A percentile compares a stretch with the other conserved stretches of the same genome.
Evolutionary conservation across 2,329 filamentous ascomycete species (phyloP).

Genomic region (Aspergillus sergii): DNA sequence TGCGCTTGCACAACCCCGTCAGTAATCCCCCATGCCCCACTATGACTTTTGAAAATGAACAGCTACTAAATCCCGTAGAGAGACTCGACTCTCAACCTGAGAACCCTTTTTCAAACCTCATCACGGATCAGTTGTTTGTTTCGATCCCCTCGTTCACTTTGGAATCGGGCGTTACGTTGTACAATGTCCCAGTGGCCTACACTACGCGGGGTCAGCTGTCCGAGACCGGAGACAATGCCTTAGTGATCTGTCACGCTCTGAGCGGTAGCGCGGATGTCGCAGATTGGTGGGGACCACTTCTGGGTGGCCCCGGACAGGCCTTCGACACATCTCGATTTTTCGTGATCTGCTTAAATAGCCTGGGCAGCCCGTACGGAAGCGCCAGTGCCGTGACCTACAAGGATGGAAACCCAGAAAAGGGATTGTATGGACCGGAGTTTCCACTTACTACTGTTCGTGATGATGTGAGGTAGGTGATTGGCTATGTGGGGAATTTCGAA

Average conservation of each 20-base stretch:
- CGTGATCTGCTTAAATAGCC: slow-evolving; percentile 57
- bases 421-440: slow-evolving; percentile 90
- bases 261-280: slow-evolving; percentile 59
- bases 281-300: slow-evolving; percentile 60
- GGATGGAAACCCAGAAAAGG: slow-evolving; percentile 73
- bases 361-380: slow-evolving; percentile 59
- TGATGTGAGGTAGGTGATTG: slow-evolving; percentile 76
- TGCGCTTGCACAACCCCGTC: slow-evolving; percentile 36
- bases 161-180: slow-evolving; percentile 83
- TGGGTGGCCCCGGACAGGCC: slow-evolving; percentile 55
- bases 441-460: slow-evolving; percentile 93
- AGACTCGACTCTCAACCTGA: slow-evolving; percentile 70
- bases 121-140: slow-evolving; percentile 84
- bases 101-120: slow-evolving; percentile 85
- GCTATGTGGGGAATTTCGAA: slow-evolving; percentile 5
- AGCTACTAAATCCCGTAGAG: slow-evolving; percentile 60
- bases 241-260: slow-evolving; percentile 62
- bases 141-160: slow-evolving; percentile 88
- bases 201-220: slow-evolving; percentile 63
- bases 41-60: slow-evolving; percentile 22
- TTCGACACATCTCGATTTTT: slow-evolving; percentile 58
- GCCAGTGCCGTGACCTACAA: slow-evolving; percentile 70
- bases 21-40: slow-evolving; percentile 31
- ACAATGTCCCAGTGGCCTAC: slow-evolving; percentile 71
- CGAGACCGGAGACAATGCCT: slow-evolving; percentile 60